phyloP scores from a whole-genome alignment of 257 asterid species.

The Gentiana straminea region DNA sequence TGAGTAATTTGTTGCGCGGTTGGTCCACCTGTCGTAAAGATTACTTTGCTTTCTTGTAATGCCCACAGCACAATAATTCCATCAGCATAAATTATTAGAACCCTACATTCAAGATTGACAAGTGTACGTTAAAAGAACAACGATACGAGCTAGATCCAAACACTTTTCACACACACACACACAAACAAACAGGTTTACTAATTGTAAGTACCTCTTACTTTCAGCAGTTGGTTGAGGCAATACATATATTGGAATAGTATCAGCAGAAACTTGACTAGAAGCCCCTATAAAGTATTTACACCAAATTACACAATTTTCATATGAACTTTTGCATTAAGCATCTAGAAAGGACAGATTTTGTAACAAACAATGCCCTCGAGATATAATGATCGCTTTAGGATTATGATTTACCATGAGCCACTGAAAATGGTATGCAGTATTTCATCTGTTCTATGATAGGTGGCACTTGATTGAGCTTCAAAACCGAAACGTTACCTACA shows the following conservation, averaged over 20 bases:
- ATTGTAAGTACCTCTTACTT: slow-evolving; percentile 50
- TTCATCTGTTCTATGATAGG: slow-evolving; percentile 50
- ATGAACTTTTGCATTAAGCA: neutral
- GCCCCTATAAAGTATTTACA: slow-evolving; percentile 31
- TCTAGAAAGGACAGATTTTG: neutral
- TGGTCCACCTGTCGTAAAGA: slow-evolving; percentile 38
- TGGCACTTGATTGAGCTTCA: slow-evolving; percentile 44
- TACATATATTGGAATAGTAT: slow-evolving; percentile 38
- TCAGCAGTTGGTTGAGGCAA: slow-evolving; percentile 81
- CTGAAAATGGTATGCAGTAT: slow-evolving; percentile 62
- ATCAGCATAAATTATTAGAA: slow-evolving; percentile 51
- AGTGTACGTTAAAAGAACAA: neutral
- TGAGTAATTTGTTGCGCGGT: slow-evolving; percentile 37
- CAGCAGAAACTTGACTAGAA: slow-evolving; percentile 34
- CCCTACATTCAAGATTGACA: slow-evolving; percentile 33
- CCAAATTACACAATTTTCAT: slow-evolving; percentile 1
- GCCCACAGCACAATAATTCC: slow-evolving; percentile 71
- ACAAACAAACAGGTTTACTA: neutral
- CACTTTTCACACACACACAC: no score
- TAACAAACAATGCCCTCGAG: neutral
- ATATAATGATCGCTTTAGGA: neutral
- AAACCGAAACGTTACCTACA: slow-evolving; percentile 50
- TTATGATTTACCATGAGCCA: slow-evolving; percentile 50
- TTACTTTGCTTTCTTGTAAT: slow-evolving; percentile 55
- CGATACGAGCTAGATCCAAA: neutral